These are phyloP conservation scores for Fraxinus baroniana DNA, from an alignment of 305 asterid species.

Conservation along the genomic window DNA sequence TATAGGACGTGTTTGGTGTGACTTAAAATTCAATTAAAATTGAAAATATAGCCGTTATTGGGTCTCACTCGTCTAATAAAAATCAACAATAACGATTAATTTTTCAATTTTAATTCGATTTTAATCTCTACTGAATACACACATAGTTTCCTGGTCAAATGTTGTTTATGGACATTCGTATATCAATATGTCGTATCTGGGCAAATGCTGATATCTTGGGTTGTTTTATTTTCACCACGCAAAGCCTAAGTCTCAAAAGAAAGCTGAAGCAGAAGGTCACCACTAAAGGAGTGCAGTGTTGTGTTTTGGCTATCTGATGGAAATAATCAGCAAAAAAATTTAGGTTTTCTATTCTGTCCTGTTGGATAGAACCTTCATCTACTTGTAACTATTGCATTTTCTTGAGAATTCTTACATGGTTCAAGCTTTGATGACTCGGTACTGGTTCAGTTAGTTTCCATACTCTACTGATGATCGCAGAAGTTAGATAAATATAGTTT, in stretches of 20 bases:
- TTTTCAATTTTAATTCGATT: too few species aligned
- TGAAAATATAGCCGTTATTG: too few species aligned
- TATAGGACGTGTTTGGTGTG: too few species aligned
- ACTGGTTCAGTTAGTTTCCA: constrained; percentile 18
- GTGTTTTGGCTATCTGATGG: constrained; percentile 22
- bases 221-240: constrained; percentile 39
- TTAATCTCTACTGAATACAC: too few species aligned
- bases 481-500: background rate
- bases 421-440: constrained; percentile 23
- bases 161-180: background rate
- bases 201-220: background rate
- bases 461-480: background rate
- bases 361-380: constrained; percentile 32
- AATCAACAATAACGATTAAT: too few species aligned
- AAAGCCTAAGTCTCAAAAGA: constrained; percentile 66
- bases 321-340: constrained; percentile 36
- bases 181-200: background rate
- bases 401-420: constrained; percentile 19
- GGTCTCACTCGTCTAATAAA: too few species aligned
- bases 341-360: constrained; percentile 24
- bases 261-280: constrained; percentile 62
- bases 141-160: background rate
- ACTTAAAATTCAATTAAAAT: too few species aligned
- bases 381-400: constrained; percentile 28
- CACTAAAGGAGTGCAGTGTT: constrained; percentile 38